A percentile compares a stretch with the other conserved stretches of the same genome.
Conservation (phyloP, 2,329 filamentous ascomycete species). For the Arthrobotrys sinensis region DNA sequence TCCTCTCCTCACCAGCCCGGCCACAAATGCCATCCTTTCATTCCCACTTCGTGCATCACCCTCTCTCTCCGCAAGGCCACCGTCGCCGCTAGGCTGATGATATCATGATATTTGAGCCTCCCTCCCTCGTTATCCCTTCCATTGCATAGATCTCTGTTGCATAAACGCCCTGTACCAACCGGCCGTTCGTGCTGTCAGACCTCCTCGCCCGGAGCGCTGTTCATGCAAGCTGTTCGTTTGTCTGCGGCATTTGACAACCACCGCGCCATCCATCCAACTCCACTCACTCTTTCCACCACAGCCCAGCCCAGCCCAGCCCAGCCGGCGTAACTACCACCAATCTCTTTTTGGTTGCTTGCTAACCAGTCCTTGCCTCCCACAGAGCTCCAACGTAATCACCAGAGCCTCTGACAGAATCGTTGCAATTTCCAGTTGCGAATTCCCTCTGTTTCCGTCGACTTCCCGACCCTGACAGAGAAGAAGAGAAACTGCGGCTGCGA, state of each 20-base stretch:
- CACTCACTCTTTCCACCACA: slow-evolving; percentile 18
- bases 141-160: slow-evolving; percentile 33
- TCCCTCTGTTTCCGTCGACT: slow-evolving; percentile 28
- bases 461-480: slow-evolving; percentile 4
- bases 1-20: slow-evolving; percentile 28
- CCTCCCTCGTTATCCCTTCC: slow-evolving; percentile 30
- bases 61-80: slow-evolving; percentile 37
- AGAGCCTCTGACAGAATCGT: slow-evolving; percentile 57
- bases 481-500: slow-evolving; percentile 39
- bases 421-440: slow-evolving; percentile 54
- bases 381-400: slow-evolving; percentile 61
- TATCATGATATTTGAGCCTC: slow-evolving; percentile 57
- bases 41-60: slow-evolving; percentile 7
- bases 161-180: slow-evolving; percentile 49
- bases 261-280: slow-evolving; percentile 11
- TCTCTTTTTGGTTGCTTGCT: slow-evolving; percentile 61
- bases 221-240: slow-evolving; percentile 61
- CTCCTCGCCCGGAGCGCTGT: slow-evolving; percentile 53
- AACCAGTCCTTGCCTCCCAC: slow-evolving; percentile 59
- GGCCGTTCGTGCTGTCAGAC: slow-evolving; percentile 40
- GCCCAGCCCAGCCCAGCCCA: slow-evolving; percentile 15
- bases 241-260: slow-evolving; percentile 60
- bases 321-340: slow-evolving; percentile 51
- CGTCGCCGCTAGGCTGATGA: slow-evolving; percentile 48
- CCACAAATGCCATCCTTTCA: slow-evolving; percentile 49